A percentile compares a stretch with the other conserved stretches of the same genome.
Conservation (phyloP, 2,329 filamentous ascomycete species). For the Albifimbria verrucaria region DNA sequence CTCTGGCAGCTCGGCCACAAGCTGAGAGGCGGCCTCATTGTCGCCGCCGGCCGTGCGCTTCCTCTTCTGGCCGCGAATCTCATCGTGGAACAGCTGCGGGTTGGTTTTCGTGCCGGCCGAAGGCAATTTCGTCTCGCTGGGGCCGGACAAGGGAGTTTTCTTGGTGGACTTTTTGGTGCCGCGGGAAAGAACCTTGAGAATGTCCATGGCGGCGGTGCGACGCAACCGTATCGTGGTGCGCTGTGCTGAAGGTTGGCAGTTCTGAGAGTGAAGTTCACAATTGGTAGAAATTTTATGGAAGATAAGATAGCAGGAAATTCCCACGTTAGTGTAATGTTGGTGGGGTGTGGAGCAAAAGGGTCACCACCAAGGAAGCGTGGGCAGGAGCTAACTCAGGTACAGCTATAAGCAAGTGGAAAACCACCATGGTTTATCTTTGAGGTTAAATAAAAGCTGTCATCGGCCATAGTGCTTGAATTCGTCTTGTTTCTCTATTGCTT, state of each 20-base stretch:
- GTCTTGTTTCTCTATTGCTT: too few species aligned
- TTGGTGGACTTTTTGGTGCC: conserved; percentile 58
- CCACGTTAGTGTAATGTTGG: background rate
- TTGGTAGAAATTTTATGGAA: background rate
- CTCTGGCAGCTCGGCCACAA: conserved; percentile 37
- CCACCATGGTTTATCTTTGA: too few species aligned
- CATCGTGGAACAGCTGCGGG: conserved; percentile 67
- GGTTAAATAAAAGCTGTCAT: too few species aligned
- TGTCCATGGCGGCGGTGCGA: conserved; percentile 53
- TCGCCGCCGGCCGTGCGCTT: conserved; percentile 44
- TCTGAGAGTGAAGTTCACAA: too few species aligned
- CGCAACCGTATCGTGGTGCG: background rate
- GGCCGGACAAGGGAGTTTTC: conserved; percentile 22
- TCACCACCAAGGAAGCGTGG: too few species aligned
- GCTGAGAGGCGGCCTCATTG: conserved; percentile 18
- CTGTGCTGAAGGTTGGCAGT: conserved; percentile 6
- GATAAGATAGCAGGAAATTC: background rate
- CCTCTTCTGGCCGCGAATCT: conserved; percentile 50
- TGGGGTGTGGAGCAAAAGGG: background rate
- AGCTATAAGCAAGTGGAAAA: background rate
- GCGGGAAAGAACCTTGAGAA: conserved; percentile 69
- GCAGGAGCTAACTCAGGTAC: background rate
- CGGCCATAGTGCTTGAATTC: background rate
- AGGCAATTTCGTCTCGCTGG: conserved; percentile 47
- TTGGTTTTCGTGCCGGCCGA: conserved; percentile 62